These are phyloP conservation scores for Penicillium polonicum DNA, from an alignment of 2,329 filamentous ascomycete genomes.

Conservation along the genomic window DNA sequence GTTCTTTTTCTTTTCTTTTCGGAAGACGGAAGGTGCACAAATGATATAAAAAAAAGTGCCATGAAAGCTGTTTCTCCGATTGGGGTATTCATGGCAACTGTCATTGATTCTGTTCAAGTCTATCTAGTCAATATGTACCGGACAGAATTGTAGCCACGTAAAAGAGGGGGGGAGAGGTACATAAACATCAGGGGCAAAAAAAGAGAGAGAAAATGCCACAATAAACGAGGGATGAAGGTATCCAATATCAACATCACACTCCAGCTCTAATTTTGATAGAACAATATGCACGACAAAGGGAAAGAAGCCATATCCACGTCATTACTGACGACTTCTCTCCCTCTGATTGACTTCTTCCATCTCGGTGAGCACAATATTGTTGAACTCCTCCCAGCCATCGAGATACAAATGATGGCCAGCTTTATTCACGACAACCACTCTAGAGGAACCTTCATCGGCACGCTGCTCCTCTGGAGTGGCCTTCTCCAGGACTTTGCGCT, in stretches of 20 bases:
- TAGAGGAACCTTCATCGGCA: conserved; percentile 74
- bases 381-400: conserved; percentile 69
- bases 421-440: conserved; percentile 73
- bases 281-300: conserved; percentile 7
- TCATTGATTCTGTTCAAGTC: not conserved
- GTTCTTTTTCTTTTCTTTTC: not conserved
- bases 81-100: not conserved
- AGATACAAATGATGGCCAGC: conserved; percentile 73
- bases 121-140: conserved; percentile 16
- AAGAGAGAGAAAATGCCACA: conserved; percentile 2
- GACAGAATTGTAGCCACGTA: conserved; percentile 1
- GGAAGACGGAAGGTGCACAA: not conserved
- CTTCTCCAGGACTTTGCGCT: conserved; percentile 57
- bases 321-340: conserved; percentile 23
- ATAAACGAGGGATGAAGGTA: not conserved
- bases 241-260: conserved; percentile 7
- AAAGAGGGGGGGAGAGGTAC: not conserved
- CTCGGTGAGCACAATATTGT: conserved; percentile 62
- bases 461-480: conserved; percentile 66
- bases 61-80: not conserved
- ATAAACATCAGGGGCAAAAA: conserved; percentile 2
- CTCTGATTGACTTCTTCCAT: conserved; percentile 59
- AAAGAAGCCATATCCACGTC: not conserved
- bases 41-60: not conserved
- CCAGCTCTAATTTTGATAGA: conserved; percentile 12